A percentile compares a stretch with the other conserved stretches of the same genome.
Evolutionary conservation across 495 filamentous ascomycete genomes (phyloP).

Genomic region (Xylaria curta): DNA sequence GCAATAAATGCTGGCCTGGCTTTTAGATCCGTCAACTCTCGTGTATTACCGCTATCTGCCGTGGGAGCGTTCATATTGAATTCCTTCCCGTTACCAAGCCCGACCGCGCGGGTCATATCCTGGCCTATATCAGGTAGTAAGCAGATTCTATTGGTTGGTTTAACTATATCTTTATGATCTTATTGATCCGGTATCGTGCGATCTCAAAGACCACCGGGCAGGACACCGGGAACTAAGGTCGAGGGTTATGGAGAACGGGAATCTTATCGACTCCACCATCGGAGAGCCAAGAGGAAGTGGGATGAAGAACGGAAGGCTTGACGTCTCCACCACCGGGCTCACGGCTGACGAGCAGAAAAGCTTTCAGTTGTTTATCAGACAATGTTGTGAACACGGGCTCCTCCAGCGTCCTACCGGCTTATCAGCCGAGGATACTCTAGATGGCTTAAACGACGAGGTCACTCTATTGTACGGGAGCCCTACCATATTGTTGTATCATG

Average conservation of each 20-base stretch:
- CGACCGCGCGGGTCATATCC: neutral
- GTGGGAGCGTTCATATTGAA: neutral
- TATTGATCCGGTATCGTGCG: neutral
- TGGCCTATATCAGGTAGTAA: neutral
- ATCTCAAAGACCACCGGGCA: neutral
- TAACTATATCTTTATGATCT: neutral
- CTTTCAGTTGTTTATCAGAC: conserved; percentile 8
- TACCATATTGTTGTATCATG: neutral
- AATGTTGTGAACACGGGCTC: conserved; percentile 18
- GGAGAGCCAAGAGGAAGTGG: conserved; percentile 5
- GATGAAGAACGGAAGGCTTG: conserved; percentile 10
- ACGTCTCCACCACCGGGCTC: conserved; percentile 1
- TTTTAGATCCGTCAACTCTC: neutral
- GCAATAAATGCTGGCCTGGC: conserved; percentile 8
- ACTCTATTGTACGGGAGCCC: conserved; percentile 8
- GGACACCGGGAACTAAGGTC: neutral
- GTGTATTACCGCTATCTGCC: neutral
- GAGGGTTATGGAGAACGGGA: conserved; percentile 16
- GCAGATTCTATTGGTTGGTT: neutral
- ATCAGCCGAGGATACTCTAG: conserved; percentile 6
- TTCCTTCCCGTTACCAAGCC: neutral
- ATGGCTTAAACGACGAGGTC: conserved; percentile 17
- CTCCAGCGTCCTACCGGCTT: conserved; percentile 15
- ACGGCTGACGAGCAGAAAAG: conserved; percentile 12
- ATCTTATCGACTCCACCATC: neutral